A percentile compares a stretch with the other conserved stretches of the same genome.
phyloP scores from a whole-genome alignment of 2,329 filamentous ascomycete genomes.

The Phyllosticta citribraziliensis region DNA sequence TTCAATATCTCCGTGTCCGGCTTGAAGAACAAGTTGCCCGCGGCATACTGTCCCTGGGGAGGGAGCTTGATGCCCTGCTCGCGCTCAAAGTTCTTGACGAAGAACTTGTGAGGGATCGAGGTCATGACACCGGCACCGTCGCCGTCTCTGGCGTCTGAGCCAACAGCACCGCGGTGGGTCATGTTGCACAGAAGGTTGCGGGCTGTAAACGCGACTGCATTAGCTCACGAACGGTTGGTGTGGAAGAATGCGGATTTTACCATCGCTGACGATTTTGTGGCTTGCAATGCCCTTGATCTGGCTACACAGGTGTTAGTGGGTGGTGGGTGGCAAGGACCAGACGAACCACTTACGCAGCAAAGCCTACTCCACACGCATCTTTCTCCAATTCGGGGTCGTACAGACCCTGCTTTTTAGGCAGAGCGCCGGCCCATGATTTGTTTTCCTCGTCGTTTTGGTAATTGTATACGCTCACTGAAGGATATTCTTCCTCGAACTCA shows the following conservation, averaged over 20 bases:
- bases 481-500: constrained; percentile 46
- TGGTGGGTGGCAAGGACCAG: background rate
- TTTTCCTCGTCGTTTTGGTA: constrained; percentile 71
- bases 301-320: constrained; percentile 37
- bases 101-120: constrained; percentile 96
- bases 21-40: constrained; percentile 98
- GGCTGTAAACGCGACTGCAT: constrained; percentile 40
- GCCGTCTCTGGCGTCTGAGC: constrained; percentile 93
- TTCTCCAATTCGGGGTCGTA: constrained; percentile 96
- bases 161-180: constrained; percentile 97
- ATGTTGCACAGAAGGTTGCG: constrained; percentile 97
- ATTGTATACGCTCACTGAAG: constrained; percentile 59
- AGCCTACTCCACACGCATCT: constrained; percentile 98
- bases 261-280: constrained; percentile 99
- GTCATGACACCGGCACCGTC: constrained; percentile 99
- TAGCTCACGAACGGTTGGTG: background rate
- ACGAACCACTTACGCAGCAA: constrained; percentile 69
- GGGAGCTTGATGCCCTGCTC: constrained; percentile 84
- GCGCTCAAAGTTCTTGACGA: constrained; percentile 93
- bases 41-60: constrained; percentile 84
- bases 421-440: constrained; percentile 88
- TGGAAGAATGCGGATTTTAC: constrained; percentile 35
- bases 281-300: constrained; percentile 96
- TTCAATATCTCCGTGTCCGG: constrained; percentile 82
- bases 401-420: constrained; percentile 96